Base-by-base conservation (phyloP, 2,329 filamentous ascomycete genomes). In the Capronia coronata region DNA sequence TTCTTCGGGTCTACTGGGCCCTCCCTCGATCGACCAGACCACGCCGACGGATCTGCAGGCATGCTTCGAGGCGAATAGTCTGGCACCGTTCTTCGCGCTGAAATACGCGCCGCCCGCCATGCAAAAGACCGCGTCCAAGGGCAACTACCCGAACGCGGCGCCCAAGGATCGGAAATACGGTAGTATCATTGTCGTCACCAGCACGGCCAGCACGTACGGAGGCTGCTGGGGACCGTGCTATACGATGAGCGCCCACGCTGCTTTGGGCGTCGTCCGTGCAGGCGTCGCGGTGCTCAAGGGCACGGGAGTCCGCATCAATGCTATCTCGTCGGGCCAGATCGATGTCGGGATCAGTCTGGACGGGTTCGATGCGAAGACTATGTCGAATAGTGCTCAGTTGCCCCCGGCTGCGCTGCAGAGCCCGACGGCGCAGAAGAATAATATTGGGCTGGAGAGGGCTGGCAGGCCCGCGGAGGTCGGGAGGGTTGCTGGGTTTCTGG, bases 91-190 rank as follows among this genome's bases (percentile, higher is more conserved):
- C 68, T 82, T 80, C 58, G 79, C 79, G 1, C 69, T 83, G 54
- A 83, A 83, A 62, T 82, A 82, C 59, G 78, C 78, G 0, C 78
- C 79, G 0, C 74, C 78, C 2, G 80, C 80, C 1, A 83, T 83
- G 80, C 71, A 67, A 14, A 83, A 83, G 62, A 73, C 75, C 5
- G 75, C 75, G 0, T 69, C 73, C 0, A 65, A 76, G 54, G 71
- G 75, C 6, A 71, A 62, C 37, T 83, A 83, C 59, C 70, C 76
- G 0, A 83, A 83, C 58, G 79, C 80, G 0, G 75, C 77, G 10
- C 76, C 77, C 0, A 83, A 83, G 59, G 74, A 75, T 56, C 70
- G 74, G 42, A 68, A 71, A n/a, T 83, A 83, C 59, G 79, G 79
- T 2, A 77, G 73, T 55, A 81, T 83, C 50, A 73, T 83, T 37